Conservation (phyloP, 2,329 filamentous ascomycete species). For the Didymella exigua region DNA sequence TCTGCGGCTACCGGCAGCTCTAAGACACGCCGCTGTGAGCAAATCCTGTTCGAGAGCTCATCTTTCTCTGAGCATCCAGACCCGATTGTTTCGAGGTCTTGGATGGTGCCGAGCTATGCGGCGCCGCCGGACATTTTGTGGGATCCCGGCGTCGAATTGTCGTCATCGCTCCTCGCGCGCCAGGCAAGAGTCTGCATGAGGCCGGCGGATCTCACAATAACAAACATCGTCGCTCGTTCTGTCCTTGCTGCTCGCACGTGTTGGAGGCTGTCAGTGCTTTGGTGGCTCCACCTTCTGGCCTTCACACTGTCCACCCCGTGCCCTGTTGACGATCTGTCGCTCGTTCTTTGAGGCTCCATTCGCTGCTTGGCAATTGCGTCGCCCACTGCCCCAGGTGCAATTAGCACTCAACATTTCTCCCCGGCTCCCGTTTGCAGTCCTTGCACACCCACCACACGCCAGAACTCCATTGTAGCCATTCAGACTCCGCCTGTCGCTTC, state of each 20-base stretch:
- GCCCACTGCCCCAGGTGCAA: slow-evolving; percentile 16
- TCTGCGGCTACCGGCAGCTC: slow-evolving; percentile 2
- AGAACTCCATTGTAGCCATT: background rate
- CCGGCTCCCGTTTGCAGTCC: slow-evolving; percentile 4
- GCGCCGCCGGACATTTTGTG: slow-evolving; percentile 4
- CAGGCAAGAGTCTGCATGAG: slow-evolving; percentile 15
- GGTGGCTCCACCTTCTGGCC: slow-evolving; percentile 7
- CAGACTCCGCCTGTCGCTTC: background rate
- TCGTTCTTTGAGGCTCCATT: slow-evolving; percentile 18
- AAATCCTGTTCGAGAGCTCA: background rate
- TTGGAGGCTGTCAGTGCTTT: slow-evolving; percentile 8
- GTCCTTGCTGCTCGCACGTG: slow-evolving; percentile 2
- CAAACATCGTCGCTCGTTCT: slow-evolving; percentile 2
- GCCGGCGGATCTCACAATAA: slow-evolving; percentile 10
- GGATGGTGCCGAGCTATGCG: slow-evolving; percentile 8
- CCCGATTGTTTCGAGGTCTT: slow-evolving; percentile 5
- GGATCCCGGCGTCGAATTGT: slow-evolving; percentile 5
- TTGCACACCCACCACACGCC: slow-evolving; percentile 1
- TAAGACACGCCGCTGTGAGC: background rate
- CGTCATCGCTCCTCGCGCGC: slow-evolving; percentile 15
- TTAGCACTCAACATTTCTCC: slow-evolving; percentile 17
- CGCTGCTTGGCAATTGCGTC: slow-evolving; percentile 17
- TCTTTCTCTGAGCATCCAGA: background rate
- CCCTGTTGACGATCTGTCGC: slow-evolving; percentile 16
- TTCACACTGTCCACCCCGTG: slow-evolving; percentile 12